Evolutionary conservation across 371 early-diverging fungal genomes (phyloP).

Genomic region (Mortierella sp.): DNA sequence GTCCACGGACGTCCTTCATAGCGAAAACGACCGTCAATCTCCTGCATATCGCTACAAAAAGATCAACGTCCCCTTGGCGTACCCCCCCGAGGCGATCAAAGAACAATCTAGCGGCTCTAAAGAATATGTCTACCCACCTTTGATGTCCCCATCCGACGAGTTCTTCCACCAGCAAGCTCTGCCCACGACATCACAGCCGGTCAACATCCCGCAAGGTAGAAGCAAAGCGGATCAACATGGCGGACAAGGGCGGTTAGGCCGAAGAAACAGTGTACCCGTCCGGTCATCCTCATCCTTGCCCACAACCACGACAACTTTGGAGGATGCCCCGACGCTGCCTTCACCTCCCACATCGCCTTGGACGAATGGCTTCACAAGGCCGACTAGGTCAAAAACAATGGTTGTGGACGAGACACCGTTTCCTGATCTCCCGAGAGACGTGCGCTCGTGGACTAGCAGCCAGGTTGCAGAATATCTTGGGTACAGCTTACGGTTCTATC

Average conservation of each 20-base stretch:
- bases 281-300: neutral
- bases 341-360: constrained; percentile 46
- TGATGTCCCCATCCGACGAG: constrained; percentile 41
- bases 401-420: constrained; percentile 41
- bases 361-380: constrained; percentile 22
- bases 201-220: constrained; percentile 27
- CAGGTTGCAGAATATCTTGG: constrained; percentile 51
- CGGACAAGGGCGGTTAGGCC: neutral
- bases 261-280: constrained; percentile 7
- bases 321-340: constrained; percentile 12
- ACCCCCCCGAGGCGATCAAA: constrained; percentile 34
- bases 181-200: constrained; percentile 11
- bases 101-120: constrained; percentile 26
- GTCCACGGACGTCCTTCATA: neutral
- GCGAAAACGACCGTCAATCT: constrained; percentile 5
- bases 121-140: constrained; percentile 33
- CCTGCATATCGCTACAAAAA: constrained; percentile 23
- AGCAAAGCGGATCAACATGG: neutral
- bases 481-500: constrained; percentile 39
- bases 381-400: constrained; percentile 27
- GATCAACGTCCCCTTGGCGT: constrained; percentile 38
- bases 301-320: constrained; percentile 12
- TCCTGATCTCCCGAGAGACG: constrained; percentile 42
- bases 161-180: constrained; percentile 3
- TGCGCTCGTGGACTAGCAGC: constrained; percentile 38